These are phyloP conservation scores for Daldinia childiae DNA, from an alignment of 495 filamentous ascomycete species.

Conservation along the genomic window DNA sequence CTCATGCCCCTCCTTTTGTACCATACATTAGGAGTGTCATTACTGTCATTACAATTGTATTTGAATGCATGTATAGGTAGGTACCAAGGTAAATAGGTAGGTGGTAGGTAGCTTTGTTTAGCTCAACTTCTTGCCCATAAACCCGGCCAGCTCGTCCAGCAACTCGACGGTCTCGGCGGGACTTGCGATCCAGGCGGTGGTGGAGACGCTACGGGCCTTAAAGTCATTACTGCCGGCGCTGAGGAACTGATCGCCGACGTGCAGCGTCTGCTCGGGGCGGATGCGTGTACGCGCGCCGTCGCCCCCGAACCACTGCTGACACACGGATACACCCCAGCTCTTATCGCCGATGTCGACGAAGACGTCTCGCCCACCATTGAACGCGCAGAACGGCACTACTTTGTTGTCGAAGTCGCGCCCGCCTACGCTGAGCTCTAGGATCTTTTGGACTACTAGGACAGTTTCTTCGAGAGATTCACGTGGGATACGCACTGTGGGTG, in stretches of 20 bases:
- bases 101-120: not conserved
- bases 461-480: constrained; percentile 96
- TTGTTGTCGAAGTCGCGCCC: constrained; percentile 47
- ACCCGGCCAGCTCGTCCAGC: constrained; percentile 78
- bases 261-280: constrained; percentile 68
- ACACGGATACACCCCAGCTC: constrained; percentile 89
- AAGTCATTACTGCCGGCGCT: constrained; percentile 97
- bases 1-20: not conserved
- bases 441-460: constrained; percentile 91
- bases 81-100: not conserved
- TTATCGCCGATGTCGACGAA: constrained; percentile 99
- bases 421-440: constrained; percentile 77
- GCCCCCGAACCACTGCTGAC: constrained; percentile 86
- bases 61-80: not conserved
- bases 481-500: constrained; percentile 69
- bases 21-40: not conserved
- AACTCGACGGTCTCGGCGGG: constrained; percentile 88
- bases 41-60: not conserved
- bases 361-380: constrained; percentile 96
- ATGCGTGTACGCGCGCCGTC: constrained; percentile 46
- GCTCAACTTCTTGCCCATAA: constrained; percentile 61
- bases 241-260: constrained; percentile 96
- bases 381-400: constrained; percentile 92
- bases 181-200: constrained; percentile 88
- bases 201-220: constrained; percentile 76